These are phyloP conservation scores for Pelargonium nanum DNA, from an alignment of 345 rosid genomes.

Conservation along the genomic window DNA sequence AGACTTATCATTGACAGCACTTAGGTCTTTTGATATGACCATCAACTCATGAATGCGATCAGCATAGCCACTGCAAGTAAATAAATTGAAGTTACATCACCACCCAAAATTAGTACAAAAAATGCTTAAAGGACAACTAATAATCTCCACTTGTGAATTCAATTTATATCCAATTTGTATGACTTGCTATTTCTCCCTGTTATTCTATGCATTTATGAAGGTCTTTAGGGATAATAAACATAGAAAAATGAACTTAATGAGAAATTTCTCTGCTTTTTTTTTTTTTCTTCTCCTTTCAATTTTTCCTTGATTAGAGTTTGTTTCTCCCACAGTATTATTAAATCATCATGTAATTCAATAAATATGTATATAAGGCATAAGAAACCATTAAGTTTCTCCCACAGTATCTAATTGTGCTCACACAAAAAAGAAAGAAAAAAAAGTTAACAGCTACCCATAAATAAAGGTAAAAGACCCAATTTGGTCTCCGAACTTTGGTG, in stretches of 20 bases:
- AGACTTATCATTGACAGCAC: conserved; percentile 40
- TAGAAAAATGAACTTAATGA: background rate
- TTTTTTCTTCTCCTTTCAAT: no score
- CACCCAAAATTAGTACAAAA: conserved; percentile 1
- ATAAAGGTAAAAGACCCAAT: no score
- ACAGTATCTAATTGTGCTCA: background rate
- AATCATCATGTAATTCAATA: background rate
- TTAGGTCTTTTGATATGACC: conserved; percentile 75
- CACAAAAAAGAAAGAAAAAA: background rate
- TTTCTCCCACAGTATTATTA: no score
- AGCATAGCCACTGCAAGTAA: conserved; percentile 77
- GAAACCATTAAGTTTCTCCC: no score
- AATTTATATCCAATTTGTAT: background rate
- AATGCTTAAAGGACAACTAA: background rate
- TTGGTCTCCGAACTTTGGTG: no score
- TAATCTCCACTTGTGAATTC: background rate
- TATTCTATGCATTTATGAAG: background rate
- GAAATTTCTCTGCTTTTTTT: background rate
- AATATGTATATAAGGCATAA: background rate
- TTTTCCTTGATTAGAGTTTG: no score
- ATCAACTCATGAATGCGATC: conserved; percentile 90
- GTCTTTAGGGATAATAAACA: background rate
- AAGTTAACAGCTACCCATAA: background rate
- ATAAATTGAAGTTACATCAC: background rate
- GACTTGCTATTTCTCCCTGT: background rate